phyloP scores from a whole-genome alignment of 2,329 filamentous ascomycete species.

The Penicillium sp. region DNA sequence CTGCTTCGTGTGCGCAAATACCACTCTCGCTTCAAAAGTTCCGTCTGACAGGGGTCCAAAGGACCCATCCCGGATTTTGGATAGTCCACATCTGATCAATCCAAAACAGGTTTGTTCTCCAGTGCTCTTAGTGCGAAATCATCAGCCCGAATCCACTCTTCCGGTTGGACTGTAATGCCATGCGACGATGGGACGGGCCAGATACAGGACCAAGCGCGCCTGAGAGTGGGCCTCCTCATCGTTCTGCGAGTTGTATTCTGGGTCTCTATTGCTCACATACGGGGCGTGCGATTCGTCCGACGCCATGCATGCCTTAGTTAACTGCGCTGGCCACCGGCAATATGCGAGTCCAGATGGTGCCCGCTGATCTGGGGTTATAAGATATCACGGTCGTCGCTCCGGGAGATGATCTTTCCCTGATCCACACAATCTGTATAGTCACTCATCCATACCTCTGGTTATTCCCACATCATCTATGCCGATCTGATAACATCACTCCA shows the following conservation, averaged over 20 bases:
- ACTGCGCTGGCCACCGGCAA: neutral
- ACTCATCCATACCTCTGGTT: neutral
- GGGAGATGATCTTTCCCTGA: neutral
- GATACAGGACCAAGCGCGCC: conserved; percentile 5
- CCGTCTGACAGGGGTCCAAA: neutral
- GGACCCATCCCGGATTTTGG: neutral
- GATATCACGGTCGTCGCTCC: neutral
- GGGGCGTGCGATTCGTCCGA: conserved; percentile 8
- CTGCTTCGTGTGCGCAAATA: neutral
- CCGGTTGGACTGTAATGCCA: conserved; percentile 2
- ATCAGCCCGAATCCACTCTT: neutral
- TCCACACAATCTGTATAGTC: neutral
- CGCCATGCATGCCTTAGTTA: neutral
- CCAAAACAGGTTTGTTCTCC: conserved; percentile 7
- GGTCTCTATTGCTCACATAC: neutral
- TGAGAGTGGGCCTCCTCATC: conserved; percentile 6
- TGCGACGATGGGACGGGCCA: conserved; percentile 2
- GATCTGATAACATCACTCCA: neutral
- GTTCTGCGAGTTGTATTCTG: conserved; percentile 6
- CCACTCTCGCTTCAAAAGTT: conserved; percentile 10
- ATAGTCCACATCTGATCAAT: conserved; percentile 15
- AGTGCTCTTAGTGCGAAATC: neutral
- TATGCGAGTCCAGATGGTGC: neutral
- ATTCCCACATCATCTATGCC: neutral
- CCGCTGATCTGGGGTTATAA: neutral